Conservation (phyloP, 495 filamentous ascomycete species). For the Trichodelitschia bisporula region DNA sequence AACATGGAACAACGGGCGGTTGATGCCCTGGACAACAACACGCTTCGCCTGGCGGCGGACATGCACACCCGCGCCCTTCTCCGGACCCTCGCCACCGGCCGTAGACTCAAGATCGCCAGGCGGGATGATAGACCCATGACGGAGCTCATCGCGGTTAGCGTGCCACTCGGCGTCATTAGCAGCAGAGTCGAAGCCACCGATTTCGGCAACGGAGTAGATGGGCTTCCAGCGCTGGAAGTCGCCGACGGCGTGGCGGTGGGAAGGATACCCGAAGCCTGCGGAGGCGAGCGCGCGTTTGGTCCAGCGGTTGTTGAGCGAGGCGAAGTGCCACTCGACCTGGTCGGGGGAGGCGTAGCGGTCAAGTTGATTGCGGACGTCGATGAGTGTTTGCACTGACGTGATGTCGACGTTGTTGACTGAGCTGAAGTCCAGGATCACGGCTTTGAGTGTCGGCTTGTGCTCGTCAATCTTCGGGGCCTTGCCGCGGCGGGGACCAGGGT, state of each 20-base stretch:
- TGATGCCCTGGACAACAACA: constrained; percentile 60
- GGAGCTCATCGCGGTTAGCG: constrained; percentile 24
- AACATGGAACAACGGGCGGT: constrained; percentile 81
- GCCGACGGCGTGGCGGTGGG: constrained; percentile 21
- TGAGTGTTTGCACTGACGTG: constrained; percentile 81
- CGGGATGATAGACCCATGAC: no score
- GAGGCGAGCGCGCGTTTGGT: constrained; percentile 84
- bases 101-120: constrained; percentile 6
- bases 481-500: constrained; percentile 53
- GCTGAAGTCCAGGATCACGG: constrained; percentile 84
- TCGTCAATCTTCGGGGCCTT: constrained; percentile 20
- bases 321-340: constrained; percentile 86
- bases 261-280: constrained; percentile 80
- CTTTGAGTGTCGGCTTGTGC: constrained; percentile 60
- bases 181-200: constrained; percentile 45
- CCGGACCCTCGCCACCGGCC: constrained; percentile 5
- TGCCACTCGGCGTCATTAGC: constrained; percentile 32
- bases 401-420: constrained; percentile 93
- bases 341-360: constrained; percentile 70
- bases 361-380: constrained; percentile 93
- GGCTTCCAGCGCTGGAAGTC: constrained; percentile 57
- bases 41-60: constrained; percentile 14
- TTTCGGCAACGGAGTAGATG: constrained; percentile 87
- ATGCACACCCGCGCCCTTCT: constrained; percentile 16
- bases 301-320: constrained; percentile 89